Evolutionary conservation across 768 basidiomycete genomes (phyloP).

Genomic region (Pisolithus sp.): DNA sequence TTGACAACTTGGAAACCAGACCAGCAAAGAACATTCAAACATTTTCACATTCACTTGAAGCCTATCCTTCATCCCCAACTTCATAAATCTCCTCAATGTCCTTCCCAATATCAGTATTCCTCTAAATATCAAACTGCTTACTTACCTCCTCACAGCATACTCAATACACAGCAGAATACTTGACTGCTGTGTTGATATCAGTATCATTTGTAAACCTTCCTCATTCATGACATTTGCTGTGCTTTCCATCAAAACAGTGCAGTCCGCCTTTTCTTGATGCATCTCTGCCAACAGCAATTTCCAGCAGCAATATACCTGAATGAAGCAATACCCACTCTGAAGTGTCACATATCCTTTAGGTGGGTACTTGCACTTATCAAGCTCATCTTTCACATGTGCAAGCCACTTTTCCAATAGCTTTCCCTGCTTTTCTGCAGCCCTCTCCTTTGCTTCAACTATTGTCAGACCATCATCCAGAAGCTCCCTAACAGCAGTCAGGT

Average conservation of each 20-base stretch:
- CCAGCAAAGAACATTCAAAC: too few species aligned
- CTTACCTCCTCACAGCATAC: background rate
- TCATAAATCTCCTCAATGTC: too few species aligned
- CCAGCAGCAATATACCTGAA: background rate
- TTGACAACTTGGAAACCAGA: too few species aligned
- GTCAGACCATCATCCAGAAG: slow-evolving; percentile 8
- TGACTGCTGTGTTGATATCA: background rate
- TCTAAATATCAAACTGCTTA: too few species aligned
- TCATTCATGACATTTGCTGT: background rate
- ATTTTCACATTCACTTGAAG: too few species aligned
- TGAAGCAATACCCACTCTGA: background rate
- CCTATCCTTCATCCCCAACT: too few species aligned
- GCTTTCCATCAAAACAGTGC: background rate
- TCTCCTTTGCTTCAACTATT: slow-evolving; percentile 3
- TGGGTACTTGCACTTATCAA: background rate
- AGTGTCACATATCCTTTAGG: background rate
- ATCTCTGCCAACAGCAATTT: background rate
- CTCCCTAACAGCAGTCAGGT: slow-evolving; percentile 12
- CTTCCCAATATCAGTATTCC: too few species aligned
- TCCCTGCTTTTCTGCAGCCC: slow-evolving; percentile 12
- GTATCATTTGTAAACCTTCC: background rate
- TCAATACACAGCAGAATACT: background rate
- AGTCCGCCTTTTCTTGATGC: background rate
- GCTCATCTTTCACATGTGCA: background rate
- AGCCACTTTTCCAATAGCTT: background rate